Evolutionary conservation across 148 eudicot species (phyloP), one percentile per base, ranked within the genome.

Genomic region (Polygonum aviculare): DNA sequence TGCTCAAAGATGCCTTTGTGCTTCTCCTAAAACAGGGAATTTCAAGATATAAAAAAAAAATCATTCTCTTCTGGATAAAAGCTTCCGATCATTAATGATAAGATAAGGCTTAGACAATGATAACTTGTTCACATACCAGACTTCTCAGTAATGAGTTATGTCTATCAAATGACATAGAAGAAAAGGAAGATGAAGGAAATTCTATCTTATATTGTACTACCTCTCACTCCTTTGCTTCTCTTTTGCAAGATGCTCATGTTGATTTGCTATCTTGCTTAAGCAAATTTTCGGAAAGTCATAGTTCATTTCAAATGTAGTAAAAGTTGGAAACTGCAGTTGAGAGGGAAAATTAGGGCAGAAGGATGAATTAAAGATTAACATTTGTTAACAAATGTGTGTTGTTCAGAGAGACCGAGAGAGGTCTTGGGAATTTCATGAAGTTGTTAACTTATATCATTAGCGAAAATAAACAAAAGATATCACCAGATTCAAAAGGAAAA

Each of bases 401-500:
- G 36, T 60, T 60, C 35, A 59, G 36, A 59, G 35, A 59, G 67
- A 11, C 3, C 22, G 67, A 59, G 67, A 11, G 12, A 60, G 11
- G 26, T n/a, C 36, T 26, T 60, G 1, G 33, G 26, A 60, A 60
- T 60, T 60, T 60, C 26, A 26, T 60, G 15, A 7, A 60, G 12
- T 21, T 21, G 33, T 60, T 12, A 60, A 22, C 26, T 57, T 33
- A 60, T 22, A 60, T 60, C 67, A 60, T 14, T 14, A 60, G 73
- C 14, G 5, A 76, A 63, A 76, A 31, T 26, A 21, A 33, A 16
- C 38, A 5, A 51, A 50, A 38, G 19, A 50, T 26, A 41, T 54
- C 35, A 18, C 22, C 39, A 77, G 31, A 78, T 75, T 71, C 60
- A 74, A 26, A 36, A 79, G 77, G 22, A 52, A 72, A 72, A 75